Base-by-base conservation (phyloP, 306 rosid genomes). In the Cucurbita pepo region DNA sequence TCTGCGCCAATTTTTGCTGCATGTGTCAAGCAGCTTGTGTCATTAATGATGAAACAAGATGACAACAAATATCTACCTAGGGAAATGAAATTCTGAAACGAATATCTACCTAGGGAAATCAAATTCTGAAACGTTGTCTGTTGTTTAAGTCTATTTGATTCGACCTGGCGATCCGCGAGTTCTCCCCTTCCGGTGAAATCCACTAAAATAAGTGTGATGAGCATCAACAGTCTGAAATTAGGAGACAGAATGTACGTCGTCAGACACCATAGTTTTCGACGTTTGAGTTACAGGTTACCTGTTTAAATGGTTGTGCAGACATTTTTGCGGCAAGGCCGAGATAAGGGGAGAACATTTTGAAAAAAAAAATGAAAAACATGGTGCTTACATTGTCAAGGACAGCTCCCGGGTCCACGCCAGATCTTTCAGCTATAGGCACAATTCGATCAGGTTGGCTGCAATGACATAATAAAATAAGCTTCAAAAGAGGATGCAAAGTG, bases 171-270 rank as follows among this genome's bases (percentile, higher is more conserved):
- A 66, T 94, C 98, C 57, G 98, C 98, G 55, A 94, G 95, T 82
- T 94, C 96, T 80, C 98, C 97, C 82, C 98, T 87, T 75, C 98
- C 97, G 0, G 96, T 77, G 71, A 94, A 94, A 74, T 94, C 98
- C 77, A 90, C 98, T 62, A 95, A 88, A 82, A 94, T 89, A 59
- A 90, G 88, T 63, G 98, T 97, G 77, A 90, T 94, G 52, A 0
- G 97, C 89, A 81, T 90, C 98, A 56, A 94, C 88, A 45, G 90
- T 94, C 98, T 90, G 87, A 72, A 81, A 76, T 70, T 50, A 61
- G 3, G 30, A 83, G 52, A 56, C 9, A 13, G 21, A 41, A 50
- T 21, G 18, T 15, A 53, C 18, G 50, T 16, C 22, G 12, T 83
- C 67, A 86, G 71, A 56, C 52, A 16, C 69, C 75, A 47, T 54